These are phyloP conservation scores for Clonostachys rhizophaga DNA, from an alignment of 2,329 filamentous ascomycete genomes.

Conservation along the genomic window DNA sequence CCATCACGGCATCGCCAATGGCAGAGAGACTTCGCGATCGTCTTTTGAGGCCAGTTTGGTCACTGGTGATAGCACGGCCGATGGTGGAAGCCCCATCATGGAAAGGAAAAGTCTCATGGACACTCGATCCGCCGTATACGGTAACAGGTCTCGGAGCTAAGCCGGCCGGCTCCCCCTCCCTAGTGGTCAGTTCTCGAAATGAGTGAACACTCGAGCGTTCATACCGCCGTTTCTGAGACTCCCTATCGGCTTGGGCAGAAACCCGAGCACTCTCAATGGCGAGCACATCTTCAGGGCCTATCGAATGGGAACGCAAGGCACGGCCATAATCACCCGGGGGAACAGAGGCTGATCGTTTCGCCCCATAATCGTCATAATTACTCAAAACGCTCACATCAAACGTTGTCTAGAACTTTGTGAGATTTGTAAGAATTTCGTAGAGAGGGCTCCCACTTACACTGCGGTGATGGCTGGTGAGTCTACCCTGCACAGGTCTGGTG, in stretches of 20 bases:
- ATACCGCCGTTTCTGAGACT: slow-evolving; percentile 22
- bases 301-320: slow-evolving; percentile 57
- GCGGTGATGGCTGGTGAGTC: no score
- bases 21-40: slow-evolving; percentile 57
- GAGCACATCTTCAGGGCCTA: slow-evolving; percentile 49
- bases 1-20: slow-evolving; percentile 33
- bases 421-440: not conserved
- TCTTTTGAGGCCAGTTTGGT: slow-evolving; percentile 41
- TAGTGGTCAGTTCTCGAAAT: slow-evolving; percentile 8
- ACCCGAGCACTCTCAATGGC: slow-evolving; percentile 49
- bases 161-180: slow-evolving; percentile 41
- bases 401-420: not conserved
- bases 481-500: no score
- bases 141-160: slow-evolving; percentile 60
- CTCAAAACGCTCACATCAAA: not conserved
- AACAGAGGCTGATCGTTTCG: slow-evolving; percentile 51
- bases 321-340: slow-evolving; percentile 57
- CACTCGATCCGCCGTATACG: slow-evolving; percentile 45
- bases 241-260: slow-evolving; percentile 42
- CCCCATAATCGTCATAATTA: slow-evolving; percentile 7
- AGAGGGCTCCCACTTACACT: no score
- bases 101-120: slow-evolving; percentile 12
- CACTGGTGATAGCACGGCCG: slow-evolving; percentile 56
- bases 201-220: slow-evolving; percentile 9
- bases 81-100: slow-evolving; percentile 23